Conservation (phyloP, 2,329 filamentous ascomycete genomes). For the Trichoderma sp. region DNA sequence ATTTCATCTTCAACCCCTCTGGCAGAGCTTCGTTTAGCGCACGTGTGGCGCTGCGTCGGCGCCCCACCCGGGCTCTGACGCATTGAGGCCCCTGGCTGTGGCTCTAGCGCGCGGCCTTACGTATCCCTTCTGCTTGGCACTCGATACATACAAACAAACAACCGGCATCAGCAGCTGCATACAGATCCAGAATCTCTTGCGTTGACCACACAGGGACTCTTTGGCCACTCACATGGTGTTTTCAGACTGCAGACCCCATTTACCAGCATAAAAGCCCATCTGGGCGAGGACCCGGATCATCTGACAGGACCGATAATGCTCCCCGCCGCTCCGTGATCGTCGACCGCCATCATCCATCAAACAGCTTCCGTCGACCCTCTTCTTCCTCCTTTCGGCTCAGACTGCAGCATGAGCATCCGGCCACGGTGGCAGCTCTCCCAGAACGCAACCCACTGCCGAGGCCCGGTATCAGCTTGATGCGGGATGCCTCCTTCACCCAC, state of each 20-base stretch:
- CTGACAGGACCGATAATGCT: constrained; percentile 23
- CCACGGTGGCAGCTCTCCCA: constrained; percentile 30
- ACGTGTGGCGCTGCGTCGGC: constrained; percentile 22
- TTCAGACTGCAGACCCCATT: background rate
- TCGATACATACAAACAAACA: constrained; percentile 5
- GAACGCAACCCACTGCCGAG: constrained; percentile 23
- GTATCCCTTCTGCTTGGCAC: constrained; percentile 24
- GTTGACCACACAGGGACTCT: background rate
- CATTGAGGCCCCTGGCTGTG: constrained; percentile 12
- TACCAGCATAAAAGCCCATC: background rate
- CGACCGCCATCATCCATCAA: constrained; percentile 8
- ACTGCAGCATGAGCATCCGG: constrained; percentile 33
- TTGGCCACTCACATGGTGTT: background rate
- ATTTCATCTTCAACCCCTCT: background rate
- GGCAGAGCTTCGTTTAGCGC: background rate
- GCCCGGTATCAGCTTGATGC: constrained; percentile 35
- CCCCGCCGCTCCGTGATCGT: constrained; percentile 1
- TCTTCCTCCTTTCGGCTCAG: background rate
- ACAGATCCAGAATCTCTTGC: background rate
- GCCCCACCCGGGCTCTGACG: constrained; percentile 22
- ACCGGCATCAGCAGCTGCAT: background rate
- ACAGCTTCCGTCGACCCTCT: constrained; percentile 3
- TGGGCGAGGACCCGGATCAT: background rate
- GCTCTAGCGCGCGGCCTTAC: constrained; percentile 24
- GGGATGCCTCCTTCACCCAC: constrained; percentile 61